Evolutionary conservation across 202 grass and related monocot genomes (phyloP), one percentile per base, ranked within the genome.

Genomic region (Brachypodium distachyon): DNA sequence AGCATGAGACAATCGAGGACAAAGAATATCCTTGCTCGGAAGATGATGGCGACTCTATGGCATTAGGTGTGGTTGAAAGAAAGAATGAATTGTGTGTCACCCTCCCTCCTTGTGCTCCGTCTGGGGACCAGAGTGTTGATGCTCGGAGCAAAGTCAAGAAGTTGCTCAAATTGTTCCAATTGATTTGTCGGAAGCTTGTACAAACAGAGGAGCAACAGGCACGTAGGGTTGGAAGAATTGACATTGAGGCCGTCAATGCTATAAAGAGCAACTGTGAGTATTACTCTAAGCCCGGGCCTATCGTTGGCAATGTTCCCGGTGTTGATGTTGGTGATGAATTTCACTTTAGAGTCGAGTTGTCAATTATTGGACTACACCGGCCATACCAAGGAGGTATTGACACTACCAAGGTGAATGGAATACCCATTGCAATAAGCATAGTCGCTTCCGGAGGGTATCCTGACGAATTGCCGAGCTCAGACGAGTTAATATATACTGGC

Each of bases 261-360:
- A 9, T 99, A 38, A 95, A 96, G 54, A 95, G 89, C 59, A 33
- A 60, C 14, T 74, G 76, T 23, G 34, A 42, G 42, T 68, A 57
- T 49, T 95, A 82, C 67, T 72, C 76, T 26, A 90, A 90, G 34
- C 28, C 33, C 0, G 77, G 43, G 11, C 39, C 85, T 21, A 84
- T 81, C 7, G 53, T 99, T 25, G 96, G 96, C 31, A 78, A 77
- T 77, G 62, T 99, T 78, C 89, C 83, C 0, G 96, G 92, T 49
- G 87, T 99, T 67, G 85, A 93, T 79, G 85, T 96, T 32, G 96
- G 92, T 0, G 96, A 95, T 79, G 96, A 96, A 63, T 99, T 99
- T 58, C 81, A 88, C 49, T 99, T 83, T 53, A 83, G 92, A 58
- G 84, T 90, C 52, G 91, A 97, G 68, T 76, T 97, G 38, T 79